Evolutionary conservation across 176 grass and related monocot genomes (phyloP).

Genomic region (Poa pratensis): DNA sequence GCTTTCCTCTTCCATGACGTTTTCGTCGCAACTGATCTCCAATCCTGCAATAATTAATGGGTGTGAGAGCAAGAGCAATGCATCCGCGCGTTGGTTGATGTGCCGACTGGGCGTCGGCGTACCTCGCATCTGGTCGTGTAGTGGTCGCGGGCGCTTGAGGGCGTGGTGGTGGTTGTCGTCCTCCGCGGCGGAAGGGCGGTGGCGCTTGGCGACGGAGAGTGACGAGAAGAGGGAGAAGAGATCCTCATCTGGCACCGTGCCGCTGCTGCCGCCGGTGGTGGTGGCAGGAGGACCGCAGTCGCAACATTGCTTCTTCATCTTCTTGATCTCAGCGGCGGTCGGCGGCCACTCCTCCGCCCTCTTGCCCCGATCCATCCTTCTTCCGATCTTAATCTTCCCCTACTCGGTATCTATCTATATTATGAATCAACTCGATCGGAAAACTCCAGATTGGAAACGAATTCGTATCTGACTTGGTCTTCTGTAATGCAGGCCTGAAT

Average conservation of each 20-base stretch:
- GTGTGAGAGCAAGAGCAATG: neutral
- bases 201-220: neutral
- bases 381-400: neutral
- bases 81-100: neutral
- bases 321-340: neutral
- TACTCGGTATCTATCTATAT: neutral
- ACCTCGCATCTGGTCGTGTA: neutral
- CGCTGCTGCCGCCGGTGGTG: neutral
- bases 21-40: conserved; percentile 3
- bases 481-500: neutral
- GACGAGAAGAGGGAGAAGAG: conserved; percentile 16
- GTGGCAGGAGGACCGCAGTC: neutral
- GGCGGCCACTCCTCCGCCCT: neutral
- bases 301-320: neutral
- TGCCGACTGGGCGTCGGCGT: neutral
- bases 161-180: neutral
- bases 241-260: neutral
- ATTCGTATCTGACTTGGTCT: neutral
- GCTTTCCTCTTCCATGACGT: neutral
- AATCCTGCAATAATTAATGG: neutral
- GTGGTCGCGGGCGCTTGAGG: neutral
- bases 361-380: conserved; percentile 3
- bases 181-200: neutral
- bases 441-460: neutral
- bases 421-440: neutral